These are phyloP conservation scores for Coix lacrymajobi DNA, from an alignment of 176 grass and related monocot species.

Conservation along the genomic window DNA sequence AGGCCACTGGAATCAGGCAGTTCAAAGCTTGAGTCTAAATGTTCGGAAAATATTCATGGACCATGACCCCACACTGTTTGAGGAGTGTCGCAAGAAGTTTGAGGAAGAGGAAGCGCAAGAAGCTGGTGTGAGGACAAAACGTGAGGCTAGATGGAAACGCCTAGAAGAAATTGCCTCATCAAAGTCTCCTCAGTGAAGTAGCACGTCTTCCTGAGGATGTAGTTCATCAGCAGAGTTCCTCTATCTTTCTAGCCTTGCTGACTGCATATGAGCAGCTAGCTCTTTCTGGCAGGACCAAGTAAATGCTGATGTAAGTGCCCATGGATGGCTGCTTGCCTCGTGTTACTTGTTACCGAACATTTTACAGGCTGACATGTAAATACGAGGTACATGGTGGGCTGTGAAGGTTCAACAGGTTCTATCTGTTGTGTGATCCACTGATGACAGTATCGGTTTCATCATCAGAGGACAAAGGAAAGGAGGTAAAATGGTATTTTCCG, in stretches of 20 bases:
- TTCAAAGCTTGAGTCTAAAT: constrained; percentile 71
- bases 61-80: constrained; percentile 49
- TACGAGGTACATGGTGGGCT: constrained; percentile 1
- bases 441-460: constrained; percentile 1
- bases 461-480: background rate
- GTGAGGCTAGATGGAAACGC: constrained; percentile 59
- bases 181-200: constrained; percentile 35
- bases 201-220: constrained; percentile 17
- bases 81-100: constrained; percentile 59
- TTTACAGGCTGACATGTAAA: constrained; percentile 37
- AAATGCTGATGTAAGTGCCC: constrained; percentile 29
- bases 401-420: constrained; percentile 9
- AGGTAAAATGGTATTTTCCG: background rate
- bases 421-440: background rate
- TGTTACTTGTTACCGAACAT: constrained; percentile 17
- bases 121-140: constrained; percentile 31
- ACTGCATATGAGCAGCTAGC: background rate
- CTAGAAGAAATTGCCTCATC: constrained; percentile 54
- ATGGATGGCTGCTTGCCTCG: constrained; percentile 4
- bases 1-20: constrained; percentile 62
- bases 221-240: constrained; percentile 1
- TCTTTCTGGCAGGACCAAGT: background rate
- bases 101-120: constrained; percentile 59
- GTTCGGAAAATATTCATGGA: constrained; percentile 65
- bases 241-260: constrained; percentile 5